Percentiles rank a stretch among this genome's conserved stretches.
Conservation (phyloP, 2,329 filamentous ascomycete species). For the Chaetomiaceae sp. region DNA sequence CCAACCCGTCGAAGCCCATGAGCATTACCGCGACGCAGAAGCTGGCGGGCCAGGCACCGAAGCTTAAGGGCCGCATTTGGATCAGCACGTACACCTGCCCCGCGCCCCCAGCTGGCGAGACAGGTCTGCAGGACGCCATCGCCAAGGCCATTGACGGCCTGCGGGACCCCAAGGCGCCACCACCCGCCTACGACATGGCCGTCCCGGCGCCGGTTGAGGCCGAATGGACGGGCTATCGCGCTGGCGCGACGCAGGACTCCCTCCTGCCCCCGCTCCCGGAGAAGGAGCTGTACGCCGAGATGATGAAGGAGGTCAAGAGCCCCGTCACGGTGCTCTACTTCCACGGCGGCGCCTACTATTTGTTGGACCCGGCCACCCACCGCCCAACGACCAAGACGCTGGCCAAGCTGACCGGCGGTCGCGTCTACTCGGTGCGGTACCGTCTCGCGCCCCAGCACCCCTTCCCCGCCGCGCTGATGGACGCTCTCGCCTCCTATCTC, state of each 20-base stretch:
- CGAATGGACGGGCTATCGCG: constrained; percentile 70
- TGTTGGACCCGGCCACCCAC: constrained; percentile 65
- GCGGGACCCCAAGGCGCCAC: constrained; percentile 31
- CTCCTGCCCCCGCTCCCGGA: constrained; percentile 52
- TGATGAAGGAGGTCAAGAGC: constrained; percentile 62
- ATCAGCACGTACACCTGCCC: constrained; percentile 63
- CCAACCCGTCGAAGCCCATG: constrained; percentile 40
- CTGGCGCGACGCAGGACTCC: constrained; percentile 43
- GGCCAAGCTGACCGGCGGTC: constrained; percentile 59
- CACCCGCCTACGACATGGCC: constrained; percentile 37
- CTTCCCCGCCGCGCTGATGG: constrained; percentile 68
- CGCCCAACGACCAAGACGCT: constrained; percentile 53
- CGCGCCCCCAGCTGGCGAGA: constrained; percentile 44
- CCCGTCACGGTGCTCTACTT: constrained; percentile 65
- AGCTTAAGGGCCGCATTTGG: constrained; percentile 76
- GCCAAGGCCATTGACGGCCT: constrained; percentile 52
- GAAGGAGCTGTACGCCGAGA: constrained; percentile 54
- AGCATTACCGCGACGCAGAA: constrained; percentile 59
- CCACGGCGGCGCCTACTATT: constrained; percentile 69
- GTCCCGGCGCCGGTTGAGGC: constrained; percentile 54
- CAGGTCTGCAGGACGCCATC: constrained; percentile 51
- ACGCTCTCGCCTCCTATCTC: constrained; percentile 67
- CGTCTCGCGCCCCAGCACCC: constrained; percentile 67
- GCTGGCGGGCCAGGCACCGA: constrained; percentile 54
- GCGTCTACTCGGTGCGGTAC: constrained; percentile 68